Conservation (phyloP, 139 green algal species). For the Picochlorum sp. region DNA sequence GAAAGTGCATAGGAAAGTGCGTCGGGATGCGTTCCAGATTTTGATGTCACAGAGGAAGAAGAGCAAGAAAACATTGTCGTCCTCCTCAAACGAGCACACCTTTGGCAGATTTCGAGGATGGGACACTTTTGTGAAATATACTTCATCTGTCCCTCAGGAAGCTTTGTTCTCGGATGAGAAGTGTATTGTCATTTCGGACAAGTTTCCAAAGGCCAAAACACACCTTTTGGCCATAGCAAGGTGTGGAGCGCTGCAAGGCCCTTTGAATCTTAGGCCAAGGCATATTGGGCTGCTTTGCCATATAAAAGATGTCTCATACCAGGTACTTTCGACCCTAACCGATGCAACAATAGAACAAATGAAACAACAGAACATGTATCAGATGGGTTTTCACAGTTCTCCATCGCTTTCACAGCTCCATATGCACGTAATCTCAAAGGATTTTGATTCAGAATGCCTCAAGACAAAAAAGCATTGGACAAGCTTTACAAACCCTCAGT, state of each 20-base stretch:
- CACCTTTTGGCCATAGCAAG: constrained; percentile 60
- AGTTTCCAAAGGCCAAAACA: constrained; percentile 49
- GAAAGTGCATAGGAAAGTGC: neutral
- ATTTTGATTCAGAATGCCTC: constrained; percentile 44
- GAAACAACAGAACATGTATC: constrained; percentile 23
- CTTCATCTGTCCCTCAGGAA: neutral
- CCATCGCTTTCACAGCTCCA: constrained; percentile 81
- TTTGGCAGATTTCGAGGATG: neutral
- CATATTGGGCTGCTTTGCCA: no score
- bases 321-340: no score
- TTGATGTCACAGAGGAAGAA: neutral
- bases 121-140: neutral
- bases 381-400: constrained; percentile 65
- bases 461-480: constrained; percentile 84
- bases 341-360: neutral
- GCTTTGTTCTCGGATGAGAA: constrained; percentile 28
- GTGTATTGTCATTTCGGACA: constrained; percentile 50
- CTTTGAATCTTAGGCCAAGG: no score
- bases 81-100: neutral
- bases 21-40: neutral
- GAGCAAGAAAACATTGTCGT: neutral
- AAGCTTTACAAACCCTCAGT: constrained; percentile 63
- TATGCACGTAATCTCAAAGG: constrained; percentile 70
- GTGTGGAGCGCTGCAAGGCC: constrained; percentile 28
- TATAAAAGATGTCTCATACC: no score